Evolutionary conservation across 2,329 filamentous ascomycete species (phyloP).

Genomic region (Penicillium freii): DNA sequence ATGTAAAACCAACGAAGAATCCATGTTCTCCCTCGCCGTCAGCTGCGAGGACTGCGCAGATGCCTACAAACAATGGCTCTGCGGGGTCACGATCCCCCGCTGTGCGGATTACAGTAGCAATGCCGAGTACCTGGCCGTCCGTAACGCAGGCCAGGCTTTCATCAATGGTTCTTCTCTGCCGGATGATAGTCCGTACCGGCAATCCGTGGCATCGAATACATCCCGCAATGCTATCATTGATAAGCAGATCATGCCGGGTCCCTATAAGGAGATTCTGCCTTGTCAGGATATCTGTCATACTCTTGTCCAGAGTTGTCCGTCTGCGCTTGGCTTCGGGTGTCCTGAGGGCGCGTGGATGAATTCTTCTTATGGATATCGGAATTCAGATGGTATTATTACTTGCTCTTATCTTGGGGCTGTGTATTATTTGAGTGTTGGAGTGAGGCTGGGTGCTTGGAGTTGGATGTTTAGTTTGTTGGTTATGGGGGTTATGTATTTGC

Average conservation of each 20-base stretch:
- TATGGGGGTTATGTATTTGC: conserved; percentile 2
- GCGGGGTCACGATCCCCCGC: conserved; percentile 85
- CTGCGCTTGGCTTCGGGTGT: conserved; percentile 72
- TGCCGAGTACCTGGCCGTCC: conserved; percentile 59
- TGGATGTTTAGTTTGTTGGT: conserved; percentile 20
- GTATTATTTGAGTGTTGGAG: conserved; percentile 49
- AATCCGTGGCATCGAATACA: conserved; percentile 47
- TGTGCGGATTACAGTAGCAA: conserved; percentile 76
- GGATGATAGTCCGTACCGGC: conserved; percentile 33
- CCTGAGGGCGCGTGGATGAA: conserved; percentile 55
- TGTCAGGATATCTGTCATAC: conserved; percentile 86
- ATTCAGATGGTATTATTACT: conserved; percentile 42
- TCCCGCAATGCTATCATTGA: conserved; percentile 76
- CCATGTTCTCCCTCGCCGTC: conserved; percentile 77
- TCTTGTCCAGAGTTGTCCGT: conserved; percentile 80
- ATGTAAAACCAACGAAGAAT: conserved; percentile 72
- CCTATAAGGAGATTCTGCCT: conserved; percentile 89
- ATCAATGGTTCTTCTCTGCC: conserved; percentile 63
- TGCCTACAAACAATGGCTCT: conserved; percentile 94
- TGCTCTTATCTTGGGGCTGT: conserved; percentile 65
- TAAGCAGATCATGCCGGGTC: conserved; percentile 68
- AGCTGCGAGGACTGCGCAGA: conserved; percentile 71
- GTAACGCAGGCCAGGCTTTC: conserved; percentile 70
- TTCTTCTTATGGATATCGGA: conserved; percentile 51
- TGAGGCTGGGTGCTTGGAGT: conserved; percentile 14